A percentile compares a stretch with the other conserved stretches of the same genome.
These are phyloP conservation scores for Neofusicoccum sp. DNA, from an alignment of 2,329 filamentous ascomycete genomes.

Conservation along the genomic window DNA sequence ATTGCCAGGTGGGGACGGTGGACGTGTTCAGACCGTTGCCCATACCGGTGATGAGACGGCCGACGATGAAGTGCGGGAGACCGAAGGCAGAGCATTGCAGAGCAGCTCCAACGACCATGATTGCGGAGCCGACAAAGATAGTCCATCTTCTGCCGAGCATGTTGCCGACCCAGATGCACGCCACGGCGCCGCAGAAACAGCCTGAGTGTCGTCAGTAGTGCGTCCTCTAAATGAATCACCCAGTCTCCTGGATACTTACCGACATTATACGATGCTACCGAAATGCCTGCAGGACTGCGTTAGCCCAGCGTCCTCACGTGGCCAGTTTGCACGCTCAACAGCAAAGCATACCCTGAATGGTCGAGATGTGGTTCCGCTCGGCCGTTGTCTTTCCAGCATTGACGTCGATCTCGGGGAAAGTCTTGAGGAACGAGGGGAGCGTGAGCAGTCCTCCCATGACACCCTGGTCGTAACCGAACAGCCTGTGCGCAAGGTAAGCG, in stretches of 20 bases:
- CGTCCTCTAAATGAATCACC: slow-evolving; percentile 31
- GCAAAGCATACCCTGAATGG: slow-evolving; percentile 39
- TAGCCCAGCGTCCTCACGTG: neutral
- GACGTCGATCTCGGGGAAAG: slow-evolving; percentile 43
- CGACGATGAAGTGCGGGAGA: slow-evolving; percentile 47
- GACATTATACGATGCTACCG: slow-evolving; percentile 23
- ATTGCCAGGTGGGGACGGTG: slow-evolving; percentile 48
- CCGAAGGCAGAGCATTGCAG: slow-evolving; percentile 55
- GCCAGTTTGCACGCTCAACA: neutral
- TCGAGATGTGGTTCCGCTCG: slow-evolving; percentile 36
- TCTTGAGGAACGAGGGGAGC: slow-evolving; percentile 57
- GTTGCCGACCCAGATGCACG: slow-evolving; percentile 54
- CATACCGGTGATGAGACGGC: slow-evolving; percentile 51
- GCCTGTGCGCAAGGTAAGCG: slow-evolving; percentile 24
- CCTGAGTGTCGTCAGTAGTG: slow-evolving; percentile 29
- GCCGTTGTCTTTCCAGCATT: slow-evolving; percentile 33
- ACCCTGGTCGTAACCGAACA: slow-evolving; percentile 63
- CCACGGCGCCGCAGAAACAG: slow-evolving; percentile 46
- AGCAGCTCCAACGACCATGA: slow-evolving; percentile 59
- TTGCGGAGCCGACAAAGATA: slow-evolving; percentile 58
- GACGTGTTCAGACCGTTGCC: slow-evolving; percentile 46
- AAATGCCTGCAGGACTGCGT: slow-evolving; percentile 23
- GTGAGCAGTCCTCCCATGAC: slow-evolving; percentile 70
- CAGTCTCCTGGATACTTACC: neutral
- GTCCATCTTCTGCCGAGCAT: slow-evolving; percentile 56